phyloP scores from a whole-genome alignment of 1,284 basidiomycete genomes.

The Xanthoconium separans region DNA sequence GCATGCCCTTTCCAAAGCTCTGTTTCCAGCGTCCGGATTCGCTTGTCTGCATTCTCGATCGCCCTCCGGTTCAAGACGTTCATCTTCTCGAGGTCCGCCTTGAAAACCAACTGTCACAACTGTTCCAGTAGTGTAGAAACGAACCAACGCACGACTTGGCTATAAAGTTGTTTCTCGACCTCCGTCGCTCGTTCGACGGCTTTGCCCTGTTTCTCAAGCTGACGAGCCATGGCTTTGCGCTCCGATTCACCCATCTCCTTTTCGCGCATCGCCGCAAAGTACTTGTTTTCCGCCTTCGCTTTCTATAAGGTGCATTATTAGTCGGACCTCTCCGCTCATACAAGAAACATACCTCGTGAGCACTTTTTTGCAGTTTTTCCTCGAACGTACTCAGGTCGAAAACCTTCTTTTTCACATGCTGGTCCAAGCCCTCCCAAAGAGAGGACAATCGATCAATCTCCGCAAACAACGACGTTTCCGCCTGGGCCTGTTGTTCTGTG shows the following conservation, averaged over 20 bases:
- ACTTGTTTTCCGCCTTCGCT: conserved; percentile 96
- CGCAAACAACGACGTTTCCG: conserved; percentile 76
- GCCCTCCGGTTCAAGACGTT: conserved; percentile 42
- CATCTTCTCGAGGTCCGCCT: conserved; percentile 54
- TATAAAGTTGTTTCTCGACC: conserved; percentile 56
- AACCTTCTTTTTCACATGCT: conserved; percentile 81
- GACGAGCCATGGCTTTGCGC: conserved; percentile 63
- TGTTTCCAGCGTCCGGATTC: conserved; percentile 29
- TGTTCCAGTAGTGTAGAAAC: not conserved
- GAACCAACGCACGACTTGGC: conserved; percentile 52
- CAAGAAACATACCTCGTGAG: conserved; percentile 55
- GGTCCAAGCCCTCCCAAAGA: conserved; percentile 86
- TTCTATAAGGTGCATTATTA: conserved; percentile 43
- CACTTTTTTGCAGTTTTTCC: conserved; percentile 65
- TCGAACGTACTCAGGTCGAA: conserved; percentile 80
- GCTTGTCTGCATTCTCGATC: conserved; percentile 42
- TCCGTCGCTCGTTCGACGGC: conserved; percentile 72
- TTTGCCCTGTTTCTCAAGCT: conserved; percentile 78
- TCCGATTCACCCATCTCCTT: conserved; percentile 84
- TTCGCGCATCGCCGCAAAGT: conserved; percentile 86
- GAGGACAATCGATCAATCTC: conserved; percentile 87
- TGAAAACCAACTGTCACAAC: not conserved
- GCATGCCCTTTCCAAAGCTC: conserved; percentile 35
- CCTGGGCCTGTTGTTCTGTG: conserved; percentile 55
- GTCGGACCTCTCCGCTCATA: not conserved